These are phyloP conservation scores for Psilocybe tampanensis DNA, from an alignment of 768 basidiomycete species.

Conservation along the genomic window DNA sequence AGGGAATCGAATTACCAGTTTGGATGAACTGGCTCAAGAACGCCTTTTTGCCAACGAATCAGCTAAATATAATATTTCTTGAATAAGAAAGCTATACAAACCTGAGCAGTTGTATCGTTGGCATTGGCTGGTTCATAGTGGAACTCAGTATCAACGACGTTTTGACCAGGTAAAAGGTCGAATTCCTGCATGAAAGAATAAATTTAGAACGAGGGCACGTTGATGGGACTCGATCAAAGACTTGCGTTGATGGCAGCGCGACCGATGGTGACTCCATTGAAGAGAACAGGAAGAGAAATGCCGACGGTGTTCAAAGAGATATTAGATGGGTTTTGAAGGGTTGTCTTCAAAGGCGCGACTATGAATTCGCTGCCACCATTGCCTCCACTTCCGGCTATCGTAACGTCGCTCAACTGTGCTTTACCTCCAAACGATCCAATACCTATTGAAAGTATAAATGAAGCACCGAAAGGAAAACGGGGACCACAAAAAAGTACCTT, in stretches of 20 bases:
- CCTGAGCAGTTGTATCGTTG: conserved; percentile 67
- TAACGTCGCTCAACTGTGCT: conserved; percentile 55
- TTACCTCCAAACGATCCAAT: conserved; percentile 60
- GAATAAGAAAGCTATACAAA: conserved; percentile 14
- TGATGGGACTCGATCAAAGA: background rate
- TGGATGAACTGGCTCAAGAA: conserved; percentile 67
- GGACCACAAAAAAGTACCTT: conserved; percentile 36
- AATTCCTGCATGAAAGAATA: conserved; percentile 42
- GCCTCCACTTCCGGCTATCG: conserved; percentile 67
- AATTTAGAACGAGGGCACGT: background rate
- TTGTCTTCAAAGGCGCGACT: conserved; percentile 56
- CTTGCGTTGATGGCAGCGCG: conserved; percentile 60
- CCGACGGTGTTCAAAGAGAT: conserved; percentile 61
- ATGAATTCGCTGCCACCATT: conserved; percentile 62
- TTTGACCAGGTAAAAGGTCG: conserved; percentile 58
- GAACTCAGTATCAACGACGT: conserved; percentile 59
- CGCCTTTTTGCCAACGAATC: too few relatives aligned
- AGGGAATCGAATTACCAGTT: conserved; percentile 44
- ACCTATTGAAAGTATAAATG: conserved; percentile 34
- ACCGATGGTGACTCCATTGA: conserved; percentile 57
- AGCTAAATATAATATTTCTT: background rate
- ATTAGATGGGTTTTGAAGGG: conserved; percentile 68
- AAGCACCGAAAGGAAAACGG: background rate
- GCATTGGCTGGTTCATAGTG: conserved; percentile 66
- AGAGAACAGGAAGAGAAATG: conserved; percentile 60